Percentiles rank a stretch among this genome's conserved stretches.
Evolutionary conservation across 2,329 filamentous ascomycete genomes (phyloP).

Genomic region (Colletotrichum simmondsii): DNA sequence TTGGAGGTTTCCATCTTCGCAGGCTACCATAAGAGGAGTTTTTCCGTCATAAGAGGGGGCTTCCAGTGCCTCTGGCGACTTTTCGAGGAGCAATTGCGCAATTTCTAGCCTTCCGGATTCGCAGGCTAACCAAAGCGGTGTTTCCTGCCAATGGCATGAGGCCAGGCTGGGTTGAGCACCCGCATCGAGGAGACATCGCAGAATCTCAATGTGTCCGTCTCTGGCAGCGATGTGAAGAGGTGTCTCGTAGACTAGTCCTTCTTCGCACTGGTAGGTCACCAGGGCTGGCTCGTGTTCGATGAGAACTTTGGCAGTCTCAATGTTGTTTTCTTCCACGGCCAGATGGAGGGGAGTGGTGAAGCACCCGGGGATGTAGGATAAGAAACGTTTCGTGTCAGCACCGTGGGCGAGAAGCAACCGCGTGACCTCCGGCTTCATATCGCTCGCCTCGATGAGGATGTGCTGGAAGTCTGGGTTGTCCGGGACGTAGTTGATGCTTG

Average conservation of each 20-base stretch:
- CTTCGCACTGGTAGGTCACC: constrained; percentile 34
- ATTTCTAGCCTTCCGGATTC: constrained; percentile 25
- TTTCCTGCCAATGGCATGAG: constrained; percentile 32
- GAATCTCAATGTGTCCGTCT: constrained; percentile 21
- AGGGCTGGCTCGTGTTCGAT: constrained; percentile 37
- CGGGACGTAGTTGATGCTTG: constrained; percentile 33
- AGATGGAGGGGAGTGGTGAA: constrained; percentile 33
- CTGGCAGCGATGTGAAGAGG: constrained; percentile 36
- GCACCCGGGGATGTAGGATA: not conserved
- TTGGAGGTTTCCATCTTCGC: constrained; percentile 20
- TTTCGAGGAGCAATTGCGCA: constrained; percentile 35
- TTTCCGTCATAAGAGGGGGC: constrained; percentile 11
- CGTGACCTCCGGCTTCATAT: constrained; percentile 29
- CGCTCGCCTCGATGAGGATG: constrained; percentile 24
- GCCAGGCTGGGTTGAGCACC: constrained; percentile 33
- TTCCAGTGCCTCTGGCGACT: constrained; percentile 36
- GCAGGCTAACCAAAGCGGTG: constrained; percentile 37
- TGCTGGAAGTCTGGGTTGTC: constrained; percentile 6
- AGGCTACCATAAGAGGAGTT: constrained; percentile 36
- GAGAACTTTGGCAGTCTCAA: constrained; percentile 34
- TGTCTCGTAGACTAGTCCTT: constrained; percentile 29
- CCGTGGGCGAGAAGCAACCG: constrained; percentile 36
- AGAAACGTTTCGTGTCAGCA: constrained; percentile 34
- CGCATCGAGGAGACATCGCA: constrained; percentile 35
- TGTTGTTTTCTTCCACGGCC: constrained; percentile 32